A percentile compares a stretch with the other conserved stretches of the same genome.
Conservation (phyloP, 345 rosid species). For the Populus deltoides region DNA sequence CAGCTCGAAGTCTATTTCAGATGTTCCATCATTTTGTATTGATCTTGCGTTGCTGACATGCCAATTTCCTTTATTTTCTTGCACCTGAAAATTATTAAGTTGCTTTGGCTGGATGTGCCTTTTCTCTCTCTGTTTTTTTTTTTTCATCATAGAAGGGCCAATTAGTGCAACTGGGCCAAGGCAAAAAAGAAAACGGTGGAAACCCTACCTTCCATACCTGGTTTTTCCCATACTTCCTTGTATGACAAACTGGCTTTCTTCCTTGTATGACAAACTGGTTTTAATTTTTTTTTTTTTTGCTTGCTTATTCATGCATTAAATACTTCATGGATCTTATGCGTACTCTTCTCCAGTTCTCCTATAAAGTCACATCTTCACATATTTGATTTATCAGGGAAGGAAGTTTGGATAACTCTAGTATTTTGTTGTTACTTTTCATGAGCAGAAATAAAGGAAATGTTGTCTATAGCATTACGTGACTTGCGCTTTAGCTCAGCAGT, state of each 20-base stretch:
- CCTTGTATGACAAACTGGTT: not conserved
- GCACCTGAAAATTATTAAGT: not conserved
- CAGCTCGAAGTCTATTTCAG: not conserved
- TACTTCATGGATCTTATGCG: not conserved
- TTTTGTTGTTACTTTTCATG: constrained; percentile 16
- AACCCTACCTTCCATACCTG: not conserved
- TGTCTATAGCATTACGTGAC: constrained; percentile 68
- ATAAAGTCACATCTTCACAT: not conserved
- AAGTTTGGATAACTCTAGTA: not conserved
- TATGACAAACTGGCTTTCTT: not conserved
- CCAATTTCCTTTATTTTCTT: not conserved
- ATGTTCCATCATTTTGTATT: not conserved
- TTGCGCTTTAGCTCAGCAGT: constrained; percentile 78
- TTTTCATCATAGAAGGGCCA: not conserved
- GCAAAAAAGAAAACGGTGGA: not conserved
- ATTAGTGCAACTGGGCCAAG: not conserved
- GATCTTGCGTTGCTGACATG: not conserved
- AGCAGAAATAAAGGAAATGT: constrained; percentile 83
- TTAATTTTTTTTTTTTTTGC: too few species aligned
- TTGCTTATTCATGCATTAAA: not conserved
- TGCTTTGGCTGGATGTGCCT: not conserved
- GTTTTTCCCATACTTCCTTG: not conserved
- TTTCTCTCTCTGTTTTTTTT: too few species aligned
- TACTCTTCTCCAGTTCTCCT: not conserved
- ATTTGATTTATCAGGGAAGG: not conserved